Percentiles rank a stretch among this genome's conserved stretches.
These are phyloP conservation scores for Trichoderma citrinoviride DNA, from an alignment of 2,329 filamentous ascomycete species.

Conservation along the genomic window DNA sequence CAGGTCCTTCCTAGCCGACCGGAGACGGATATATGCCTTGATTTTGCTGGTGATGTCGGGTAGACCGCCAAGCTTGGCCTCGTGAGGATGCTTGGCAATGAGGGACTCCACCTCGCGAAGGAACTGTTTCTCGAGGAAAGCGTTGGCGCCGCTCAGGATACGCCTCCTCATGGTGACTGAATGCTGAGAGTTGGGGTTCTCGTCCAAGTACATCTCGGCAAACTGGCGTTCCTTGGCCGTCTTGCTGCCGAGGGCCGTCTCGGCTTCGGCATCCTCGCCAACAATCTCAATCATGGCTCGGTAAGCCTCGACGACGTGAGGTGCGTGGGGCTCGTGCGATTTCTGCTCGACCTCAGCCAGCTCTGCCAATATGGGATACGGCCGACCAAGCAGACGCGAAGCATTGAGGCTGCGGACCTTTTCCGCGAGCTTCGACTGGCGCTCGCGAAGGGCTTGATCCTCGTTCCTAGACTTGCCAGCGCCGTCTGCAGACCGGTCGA, in stretches of 20 bases:
- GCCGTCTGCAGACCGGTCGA: constrained; percentile 56
- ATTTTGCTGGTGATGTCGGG: constrained; percentile 88
- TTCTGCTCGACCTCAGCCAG: constrained; percentile 72
- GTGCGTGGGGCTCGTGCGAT: constrained; percentile 67
- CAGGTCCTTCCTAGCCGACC: constrained; percentile 76
- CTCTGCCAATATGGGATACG: constrained; percentile 72
- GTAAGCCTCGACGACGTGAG: constrained; percentile 79
- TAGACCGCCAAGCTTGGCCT: constrained; percentile 84
- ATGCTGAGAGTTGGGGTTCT: constrained; percentile 61
- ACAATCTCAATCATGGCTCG: constrained; percentile 76
- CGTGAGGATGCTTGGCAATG: constrained; percentile 78
- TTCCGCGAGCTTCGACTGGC: constrained; percentile 76
- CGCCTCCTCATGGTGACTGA: constrained; percentile 69
- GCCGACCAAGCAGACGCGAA: constrained; percentile 61
- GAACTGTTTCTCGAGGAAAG: constrained; percentile 79
- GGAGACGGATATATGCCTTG: constrained; percentile 84
- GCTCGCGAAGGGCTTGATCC: constrained; percentile 75
- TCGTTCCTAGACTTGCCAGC: constrained; percentile 52
- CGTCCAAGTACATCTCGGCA: constrained; percentile 72
- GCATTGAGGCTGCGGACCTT: constrained; percentile 78
- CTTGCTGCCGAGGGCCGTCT: constrained; percentile 57
- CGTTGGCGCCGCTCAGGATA: constrained; percentile 76
- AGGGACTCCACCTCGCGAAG: constrained; percentile 72
- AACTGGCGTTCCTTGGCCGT: constrained; percentile 75
- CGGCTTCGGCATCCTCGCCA: constrained; percentile 63